phyloP scores from a whole-genome alignment of 257 asterid species.

The Verbascum thapsus region DNA sequence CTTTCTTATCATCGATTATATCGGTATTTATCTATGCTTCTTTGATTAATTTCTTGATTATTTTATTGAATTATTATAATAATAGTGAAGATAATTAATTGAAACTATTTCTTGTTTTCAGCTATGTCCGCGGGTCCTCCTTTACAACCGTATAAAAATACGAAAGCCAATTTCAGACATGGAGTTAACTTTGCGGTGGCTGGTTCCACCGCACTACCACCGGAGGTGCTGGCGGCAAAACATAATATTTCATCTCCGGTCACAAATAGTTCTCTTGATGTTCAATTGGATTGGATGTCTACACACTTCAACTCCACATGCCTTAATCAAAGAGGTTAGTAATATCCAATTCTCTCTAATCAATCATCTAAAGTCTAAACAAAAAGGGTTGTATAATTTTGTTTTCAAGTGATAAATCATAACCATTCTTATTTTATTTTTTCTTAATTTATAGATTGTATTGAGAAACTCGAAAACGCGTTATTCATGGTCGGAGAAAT shows the following conservation, averaged over 20 bases:
- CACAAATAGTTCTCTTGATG: slow-evolving; percentile 28
- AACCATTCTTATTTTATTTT: not conserved
- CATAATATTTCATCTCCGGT: slow-evolving; percentile 2
- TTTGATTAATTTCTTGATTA: too few species aligned
- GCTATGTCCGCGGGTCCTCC: not conserved
- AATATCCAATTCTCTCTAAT: not conserved
- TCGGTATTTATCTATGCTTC: not conserved
- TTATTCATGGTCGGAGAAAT: slow-evolving; percentile 37
- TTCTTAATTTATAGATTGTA: slow-evolving; percentile 12
- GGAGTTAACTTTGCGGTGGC: slow-evolving; percentile 33
- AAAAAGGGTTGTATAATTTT: not conserved
- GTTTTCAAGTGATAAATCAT: not conserved
- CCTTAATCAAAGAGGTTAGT: not conserved
- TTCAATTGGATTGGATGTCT: slow-evolving; percentile 36
- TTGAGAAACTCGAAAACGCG: slow-evolving; percentile 14
- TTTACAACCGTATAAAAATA: not conserved
- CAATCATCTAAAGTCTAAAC: too few species aligned
- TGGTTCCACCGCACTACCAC: slow-evolving; percentile 35
- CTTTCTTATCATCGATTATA: not conserved
- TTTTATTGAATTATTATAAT: too few species aligned
- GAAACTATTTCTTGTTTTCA: not conserved
- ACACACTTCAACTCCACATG: slow-evolving; percentile 30
- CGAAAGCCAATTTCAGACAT: not conserved
- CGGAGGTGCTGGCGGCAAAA: slow-evolving; percentile 12
- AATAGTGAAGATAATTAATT: too few species aligned